Percentiles rank a stretch among this genome's conserved stretches.
These are phyloP conservation scores for Zymoseptoria crescenta DNA, from an alignment of 2,329 filamentous ascomycete genomes.

Conservation along the genomic window DNA sequence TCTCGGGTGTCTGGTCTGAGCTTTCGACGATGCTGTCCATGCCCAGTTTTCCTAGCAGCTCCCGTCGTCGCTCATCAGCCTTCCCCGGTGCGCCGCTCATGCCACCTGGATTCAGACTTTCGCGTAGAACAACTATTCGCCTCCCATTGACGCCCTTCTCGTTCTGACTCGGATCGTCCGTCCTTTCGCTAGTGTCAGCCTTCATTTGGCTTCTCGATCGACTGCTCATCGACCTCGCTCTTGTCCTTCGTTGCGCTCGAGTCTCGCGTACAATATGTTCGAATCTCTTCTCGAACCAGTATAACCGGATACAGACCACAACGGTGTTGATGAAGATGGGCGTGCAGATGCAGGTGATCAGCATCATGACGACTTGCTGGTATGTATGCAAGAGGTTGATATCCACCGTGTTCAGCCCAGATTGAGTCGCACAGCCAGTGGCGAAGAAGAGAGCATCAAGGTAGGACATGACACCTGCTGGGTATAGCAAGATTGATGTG, in stretches of 20 bases:
- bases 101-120: slow-evolving; percentile 42
- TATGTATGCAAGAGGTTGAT: slow-evolving; percentile 41
- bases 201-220: slow-evolving; percentile 15
- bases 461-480: slow-evolving; percentile 52
- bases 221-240: slow-evolving; percentile 50
- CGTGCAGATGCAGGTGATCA: slow-evolving; percentile 66
- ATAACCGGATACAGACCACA: slow-evolving; percentile 85
- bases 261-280: slow-evolving; percentile 73
- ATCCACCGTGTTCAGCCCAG: slow-evolving; percentile 73
- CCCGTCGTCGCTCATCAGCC: slow-evolving; percentile 35
- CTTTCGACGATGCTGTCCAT: slow-evolving; percentile 25
- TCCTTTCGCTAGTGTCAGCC: slow-evolving; percentile 17
- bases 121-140: slow-evolving; percentile 54
- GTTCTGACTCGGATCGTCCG: slow-evolving; percentile 41
- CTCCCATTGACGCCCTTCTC: slow-evolving; percentile 60
- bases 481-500: slow-evolving; percentile 70
- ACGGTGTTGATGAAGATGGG: slow-evolving; percentile 77
- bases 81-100: slow-evolving; percentile 44
- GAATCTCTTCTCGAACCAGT: slow-evolving; percentile 98
- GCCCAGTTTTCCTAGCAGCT: slow-evolving; percentile 40
- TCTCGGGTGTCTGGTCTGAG: slow-evolving; percentile 32
- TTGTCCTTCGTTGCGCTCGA: slow-evolving; percentile 56
- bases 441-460: slow-evolving; percentile 86
- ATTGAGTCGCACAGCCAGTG: slow-evolving; percentile 82
- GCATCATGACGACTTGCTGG: slow-evolving; percentile 57